Percentiles rank a stretch among this genome's conserved stretches.
Evolutionary conservation across 2,329 filamentous ascomycete species (phyloP).

Genomic region (Aspergillus sp.): DNA sequence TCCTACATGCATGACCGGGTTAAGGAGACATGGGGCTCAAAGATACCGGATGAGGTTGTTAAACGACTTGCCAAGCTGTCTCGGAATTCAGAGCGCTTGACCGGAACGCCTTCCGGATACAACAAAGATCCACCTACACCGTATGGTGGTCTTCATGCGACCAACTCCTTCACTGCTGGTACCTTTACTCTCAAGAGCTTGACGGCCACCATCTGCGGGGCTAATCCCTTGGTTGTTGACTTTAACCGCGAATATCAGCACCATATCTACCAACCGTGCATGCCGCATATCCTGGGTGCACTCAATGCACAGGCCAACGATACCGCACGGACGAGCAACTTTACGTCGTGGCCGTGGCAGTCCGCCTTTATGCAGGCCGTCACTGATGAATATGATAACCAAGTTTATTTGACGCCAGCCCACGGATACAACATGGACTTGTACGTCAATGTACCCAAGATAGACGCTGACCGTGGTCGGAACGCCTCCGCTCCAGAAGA

Average conservation of each 20-base stretch:
- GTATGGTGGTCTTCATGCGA: slow-evolving; percentile 40
- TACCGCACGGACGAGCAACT: slow-evolving; percentile 18
- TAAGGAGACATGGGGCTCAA: slow-evolving; percentile 30
- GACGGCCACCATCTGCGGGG: slow-evolving; percentile 38
- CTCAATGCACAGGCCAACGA: slow-evolving; percentile 19
- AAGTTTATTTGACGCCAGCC: slow-evolving; percentile 19
- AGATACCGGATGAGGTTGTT: slow-evolving; percentile 29
- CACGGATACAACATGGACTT: slow-evolving; percentile 24
- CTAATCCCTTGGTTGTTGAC: slow-evolving; percentile 39
- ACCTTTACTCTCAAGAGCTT: slow-evolving; percentile 45
- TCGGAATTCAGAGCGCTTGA: slow-evolving; percentile 23
- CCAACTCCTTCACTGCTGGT: slow-evolving; percentile 36
- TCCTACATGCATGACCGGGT: slow-evolving; percentile 31
- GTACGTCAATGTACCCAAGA: slow-evolving; percentile 8
- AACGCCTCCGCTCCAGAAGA: slow-evolving; percentile 4
- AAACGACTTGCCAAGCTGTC: slow-evolving; percentile 23
- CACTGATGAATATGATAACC: slow-evolving; percentile 26
- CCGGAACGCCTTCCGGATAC: slow-evolving; percentile 21
- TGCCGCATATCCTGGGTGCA: slow-evolving; percentile 32
- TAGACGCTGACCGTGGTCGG: no score
- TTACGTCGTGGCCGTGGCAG: slow-evolving; percentile 28
- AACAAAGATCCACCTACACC: slow-evolving; percentile 15
- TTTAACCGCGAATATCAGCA: slow-evolving; percentile 40
- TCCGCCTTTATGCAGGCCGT: slow-evolving; percentile 30
- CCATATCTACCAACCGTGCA: slow-evolving; percentile 43